phyloP scores from a whole-genome alignment of 306 rosid genomes.

The Casuarina cunninghamiana region DNA sequence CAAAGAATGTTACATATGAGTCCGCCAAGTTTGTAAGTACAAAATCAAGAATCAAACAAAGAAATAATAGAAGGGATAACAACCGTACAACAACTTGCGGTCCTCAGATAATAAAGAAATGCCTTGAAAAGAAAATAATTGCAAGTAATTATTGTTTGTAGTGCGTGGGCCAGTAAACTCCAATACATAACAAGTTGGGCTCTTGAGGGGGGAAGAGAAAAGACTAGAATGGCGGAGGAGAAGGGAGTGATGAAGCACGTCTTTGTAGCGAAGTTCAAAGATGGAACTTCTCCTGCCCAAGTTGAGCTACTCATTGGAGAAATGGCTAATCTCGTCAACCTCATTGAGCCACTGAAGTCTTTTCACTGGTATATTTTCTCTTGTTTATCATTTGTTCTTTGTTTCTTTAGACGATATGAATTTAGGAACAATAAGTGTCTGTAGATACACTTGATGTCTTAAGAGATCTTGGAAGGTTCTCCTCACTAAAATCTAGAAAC shows the following conservation, averaged over 20 bases:
- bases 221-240: neutral
- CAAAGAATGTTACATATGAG: too few relatives aligned
- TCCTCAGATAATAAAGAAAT: too few relatives aligned
- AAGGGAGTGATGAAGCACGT: slow-evolving; percentile 8
- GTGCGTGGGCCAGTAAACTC: too few relatives aligned
- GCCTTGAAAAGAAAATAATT: too few relatives aligned
- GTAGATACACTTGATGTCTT: neutral
- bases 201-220: neutral
- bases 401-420: neutral
- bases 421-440: neutral
- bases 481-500: too few relatives aligned
- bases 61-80: too few relatives aligned
- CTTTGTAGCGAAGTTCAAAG: slow-evolving; percentile 4
- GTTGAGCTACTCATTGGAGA: slow-evolving; percentile 1
- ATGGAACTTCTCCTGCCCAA: neutral
- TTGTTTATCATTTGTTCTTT: neutral
- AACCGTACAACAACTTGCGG: too few relatives aligned
- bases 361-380: neutral
- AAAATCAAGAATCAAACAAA: too few relatives aligned
- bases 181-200: too few relatives aligned
- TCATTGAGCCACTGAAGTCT: neutral
- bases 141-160: too few relatives aligned
- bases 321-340: slow-evolving; percentile 2
- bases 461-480: too few relatives aligned
- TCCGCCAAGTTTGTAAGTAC: too few relatives aligned